These are phyloP conservation scores for Xanthoparmelia taractica DNA, from an alignment of 495 filamentous ascomycete genomes.

Conservation along the genomic window DNA sequence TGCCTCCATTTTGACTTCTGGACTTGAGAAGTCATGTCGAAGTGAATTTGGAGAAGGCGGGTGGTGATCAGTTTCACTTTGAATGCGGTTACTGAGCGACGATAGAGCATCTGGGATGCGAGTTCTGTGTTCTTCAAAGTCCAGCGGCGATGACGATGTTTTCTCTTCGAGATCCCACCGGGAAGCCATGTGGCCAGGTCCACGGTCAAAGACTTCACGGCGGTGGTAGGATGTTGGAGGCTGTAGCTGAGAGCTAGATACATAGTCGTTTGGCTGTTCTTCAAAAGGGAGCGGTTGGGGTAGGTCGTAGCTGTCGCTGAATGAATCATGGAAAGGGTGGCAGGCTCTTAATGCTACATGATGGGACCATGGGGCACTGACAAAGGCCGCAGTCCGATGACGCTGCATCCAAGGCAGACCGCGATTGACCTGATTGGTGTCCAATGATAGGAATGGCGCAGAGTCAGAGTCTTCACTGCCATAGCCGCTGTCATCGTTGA, in stretches of 20 bases:
- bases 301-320: background rate
- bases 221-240: background rate
- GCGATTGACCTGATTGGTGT: background rate
- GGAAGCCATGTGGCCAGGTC: background rate
- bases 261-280: background rate
- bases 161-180: background rate
- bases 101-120: background rate
- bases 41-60: background rate
- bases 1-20: background rate
- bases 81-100: background rate
- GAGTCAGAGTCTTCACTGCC: background rate
- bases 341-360: background rate
- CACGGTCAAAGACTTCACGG: background rate
- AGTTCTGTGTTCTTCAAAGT: background rate
- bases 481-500: background rate
- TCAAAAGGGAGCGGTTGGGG: background rate
- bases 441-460: background rate
- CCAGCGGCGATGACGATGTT: background rate
- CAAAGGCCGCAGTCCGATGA: background rate
- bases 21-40: background rate
- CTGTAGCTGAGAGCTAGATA: background rate
- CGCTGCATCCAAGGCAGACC: background rate
- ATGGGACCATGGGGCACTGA: background rate
- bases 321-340: background rate
- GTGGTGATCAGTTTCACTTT: background rate